Evolutionary conservation across 768 basidiomycete genomes (phyloP).

Genomic region (Pleurotus platypus): DNA sequence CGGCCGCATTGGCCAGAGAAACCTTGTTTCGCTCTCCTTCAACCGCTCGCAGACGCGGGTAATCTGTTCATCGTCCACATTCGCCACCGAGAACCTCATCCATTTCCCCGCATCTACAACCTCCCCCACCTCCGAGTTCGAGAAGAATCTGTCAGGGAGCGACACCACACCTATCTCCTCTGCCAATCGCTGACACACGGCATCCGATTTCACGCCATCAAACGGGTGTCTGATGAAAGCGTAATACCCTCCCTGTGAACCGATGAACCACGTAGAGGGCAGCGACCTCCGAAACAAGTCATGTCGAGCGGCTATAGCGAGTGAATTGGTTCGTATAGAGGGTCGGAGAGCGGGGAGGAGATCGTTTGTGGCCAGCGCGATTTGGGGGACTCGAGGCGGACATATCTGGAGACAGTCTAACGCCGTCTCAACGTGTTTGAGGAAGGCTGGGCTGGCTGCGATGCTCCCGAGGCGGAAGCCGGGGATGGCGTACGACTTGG

Average conservation of each 20-base stretch:
- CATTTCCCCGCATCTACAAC: slow-evolving; percentile 34
- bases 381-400: slow-evolving; percentile 68
- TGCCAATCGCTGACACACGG: slow-evolving; percentile 59
- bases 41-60: slow-evolving; percentile 49
- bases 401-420: slow-evolving; percentile 83
- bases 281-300: slow-evolving; percentile 48
- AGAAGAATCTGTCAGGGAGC: slow-evolving; percentile 67
- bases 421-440: slow-evolving; percentile 44
- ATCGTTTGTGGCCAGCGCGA: slow-evolving; percentile 47
- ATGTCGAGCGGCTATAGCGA: slow-evolving; percentile 48
- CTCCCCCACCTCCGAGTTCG: slow-evolving; percentile 25
- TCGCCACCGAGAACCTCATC: slow-evolving; percentile 80
- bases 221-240: slow-evolving; percentile 76
- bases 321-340: slow-evolving; percentile 50
- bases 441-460: slow-evolving; percentile 53
- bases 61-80: slow-evolving; percentile 65
- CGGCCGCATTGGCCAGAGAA: background rate
- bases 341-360: slow-evolving; percentile 49
- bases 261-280: slow-evolving; percentile 55
- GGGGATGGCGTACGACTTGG: slow-evolving; percentile 78
- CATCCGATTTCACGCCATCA: slow-evolving; percentile 35
- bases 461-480: slow-evolving; percentile 79
- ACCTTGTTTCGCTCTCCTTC: slow-evolving; percentile 26
- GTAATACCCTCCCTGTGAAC: slow-evolving; percentile 70
- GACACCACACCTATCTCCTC: slow-evolving; percentile 59